phyloP scores from a whole-genome alignment of 208 protist genomes.

The Sergeia podlipaevii region DNA sequence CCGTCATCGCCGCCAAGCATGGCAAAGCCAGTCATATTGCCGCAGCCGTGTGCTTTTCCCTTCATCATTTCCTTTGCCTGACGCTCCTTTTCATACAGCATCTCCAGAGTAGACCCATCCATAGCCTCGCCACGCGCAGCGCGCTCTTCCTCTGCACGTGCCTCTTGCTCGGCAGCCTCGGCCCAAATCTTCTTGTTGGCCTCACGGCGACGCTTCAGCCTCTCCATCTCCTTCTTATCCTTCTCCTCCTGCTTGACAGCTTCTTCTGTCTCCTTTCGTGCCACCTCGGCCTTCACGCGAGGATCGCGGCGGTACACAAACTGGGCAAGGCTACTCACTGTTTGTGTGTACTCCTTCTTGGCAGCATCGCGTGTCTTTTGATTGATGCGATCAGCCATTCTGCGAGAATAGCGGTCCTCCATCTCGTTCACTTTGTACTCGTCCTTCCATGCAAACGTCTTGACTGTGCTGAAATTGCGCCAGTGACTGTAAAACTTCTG shows the following conservation, averaged over 20 bases:
- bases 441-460: slow-evolving; percentile 88
- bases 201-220: slow-evolving; percentile 48
- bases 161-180: slow-evolving; percentile 82
- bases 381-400: slow-evolving; percentile 84
- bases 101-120: slow-evolving; percentile 72
- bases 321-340: slow-evolving; percentile 62
- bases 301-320: slow-evolving; percentile 88
- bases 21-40: slow-evolving; percentile 57
- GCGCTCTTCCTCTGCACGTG: slow-evolving; percentile 61
- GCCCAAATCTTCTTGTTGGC: slow-evolving; percentile 80
- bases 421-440: slow-evolving; percentile 91
- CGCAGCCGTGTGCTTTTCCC: slow-evolving; percentile 22
- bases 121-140: slow-evolving; percentile 63
- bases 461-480: slow-evolving; percentile 85
- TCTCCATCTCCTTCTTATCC: slow-evolving; percentile 50
- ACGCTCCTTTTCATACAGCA: slow-evolving; percentile 85
- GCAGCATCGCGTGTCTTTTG: slow-evolving; percentile 69
- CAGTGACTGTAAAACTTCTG: slow-evolving; percentile 81
- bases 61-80: slow-evolving; percentile 57
- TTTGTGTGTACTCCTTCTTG: slow-evolving; percentile 86
- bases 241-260: slow-evolving; percentile 45
- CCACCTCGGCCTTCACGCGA: slow-evolving; percentile 64
- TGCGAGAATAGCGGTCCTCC: slow-evolving; percentile 81
- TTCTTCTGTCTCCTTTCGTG: slow-evolving; percentile 57
- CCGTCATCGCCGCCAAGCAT: slow-evolving; percentile 58